Evolutionary conservation across 768 basidiomycete species (phyloP), one percentile per base, ranked within the genome.

Genomic region (Roridomyces roridus): DNA sequence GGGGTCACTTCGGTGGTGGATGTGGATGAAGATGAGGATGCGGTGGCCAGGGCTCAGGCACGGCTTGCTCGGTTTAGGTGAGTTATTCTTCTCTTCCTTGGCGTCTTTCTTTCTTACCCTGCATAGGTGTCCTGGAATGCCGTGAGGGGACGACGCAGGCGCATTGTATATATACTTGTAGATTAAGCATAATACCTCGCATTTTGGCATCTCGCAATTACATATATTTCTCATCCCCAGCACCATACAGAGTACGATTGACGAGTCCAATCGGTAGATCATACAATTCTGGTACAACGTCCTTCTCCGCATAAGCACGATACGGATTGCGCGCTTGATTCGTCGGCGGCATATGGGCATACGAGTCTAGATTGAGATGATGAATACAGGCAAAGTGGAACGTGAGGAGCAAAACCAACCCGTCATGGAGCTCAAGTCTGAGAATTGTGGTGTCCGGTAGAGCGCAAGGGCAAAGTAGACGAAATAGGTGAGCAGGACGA

Each of bases 261-360:
- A 94, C 89, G 40, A 92, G 68, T 12, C 89, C 88, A 46, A 92
- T 85, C 5, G 93, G 93, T 60, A 94, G 84, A 70, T 95, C 93
- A 69, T 91, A 91, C 35, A 90, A 71, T 55, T 87, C 86, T 4
- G 89, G 87, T 15, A 83, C 76, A 24, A 81, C 74, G 57, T 76
- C 71, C 1, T 75, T 66, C 48, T 77, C 69, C 3, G 82, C 77
- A 36, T 84, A 76, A 9, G 69, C 74, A 46, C 82, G 65, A 63
- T 89, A 89, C 18, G 83, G 77, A 60, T 78, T 73, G 64, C 75
- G 74, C 9, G 62, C 64, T 39, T 65, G 62, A 24, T 61, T 59
- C 3, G 63, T 63, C 1, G 66, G 67, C 15, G 87, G 87, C 54
- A 85, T 68, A 37, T 81, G 82, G 20, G 82, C 80, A 46, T 77